Percentiles rank a stretch among this genome's conserved stretches.
Evolutionary conservation across 495 filamentous ascomycete species (phyloP).

Genomic region (Bathelium albidoporum): DNA sequence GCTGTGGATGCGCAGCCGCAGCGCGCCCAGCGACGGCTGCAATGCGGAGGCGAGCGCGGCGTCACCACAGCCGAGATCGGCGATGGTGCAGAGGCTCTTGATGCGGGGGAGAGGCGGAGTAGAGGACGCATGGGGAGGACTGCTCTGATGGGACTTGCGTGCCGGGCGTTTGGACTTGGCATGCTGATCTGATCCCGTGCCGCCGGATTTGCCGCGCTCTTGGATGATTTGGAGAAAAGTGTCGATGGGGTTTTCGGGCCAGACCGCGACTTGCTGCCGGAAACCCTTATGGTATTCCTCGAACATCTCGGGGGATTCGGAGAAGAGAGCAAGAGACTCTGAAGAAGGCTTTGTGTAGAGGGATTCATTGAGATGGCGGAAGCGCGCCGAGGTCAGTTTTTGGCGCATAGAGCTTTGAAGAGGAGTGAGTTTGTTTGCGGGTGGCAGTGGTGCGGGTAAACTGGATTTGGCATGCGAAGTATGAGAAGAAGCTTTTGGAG

Average conservation of each 20-base stretch:
- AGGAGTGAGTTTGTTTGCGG: constrained; percentile 59
- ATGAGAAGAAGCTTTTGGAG: constrained; percentile 1
- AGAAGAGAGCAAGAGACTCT: constrained; percentile 68
- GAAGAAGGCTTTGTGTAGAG: constrained; percentile 84
- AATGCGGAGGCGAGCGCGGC: constrained; percentile 56
- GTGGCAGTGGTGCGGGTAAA: constrained; percentile 30
- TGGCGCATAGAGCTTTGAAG: constrained; percentile 87
- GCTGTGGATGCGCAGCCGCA: constrained; percentile 56
- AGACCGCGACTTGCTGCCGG: constrained; percentile 82
- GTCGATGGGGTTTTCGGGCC: constrained; percentile 93
- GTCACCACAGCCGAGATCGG: constrained; percentile 77
- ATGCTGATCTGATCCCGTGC: constrained; percentile 21
- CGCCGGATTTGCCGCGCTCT: constrained; percentile 37
- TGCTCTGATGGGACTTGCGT: constrained; percentile 20
- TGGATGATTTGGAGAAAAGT: constrained; percentile 62
- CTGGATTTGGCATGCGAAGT: constrained; percentile 14
- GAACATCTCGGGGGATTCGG: constrained; percentile 76
- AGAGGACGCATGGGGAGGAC: not conserved
- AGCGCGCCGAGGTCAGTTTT: constrained; percentile 86
- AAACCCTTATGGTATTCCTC: constrained; percentile 91
- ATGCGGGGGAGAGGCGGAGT: constrained; percentile 7
- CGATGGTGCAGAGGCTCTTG: constrained; percentile 60
- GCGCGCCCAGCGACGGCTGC: constrained; percentile 34
- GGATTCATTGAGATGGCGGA: constrained; percentile 93
- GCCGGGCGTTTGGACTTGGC: constrained; percentile 24